These are phyloP conservation scores for Lactuca saligna DNA, from an alignment of 129 eudicot genomes.

Conservation along the genomic window DNA sequence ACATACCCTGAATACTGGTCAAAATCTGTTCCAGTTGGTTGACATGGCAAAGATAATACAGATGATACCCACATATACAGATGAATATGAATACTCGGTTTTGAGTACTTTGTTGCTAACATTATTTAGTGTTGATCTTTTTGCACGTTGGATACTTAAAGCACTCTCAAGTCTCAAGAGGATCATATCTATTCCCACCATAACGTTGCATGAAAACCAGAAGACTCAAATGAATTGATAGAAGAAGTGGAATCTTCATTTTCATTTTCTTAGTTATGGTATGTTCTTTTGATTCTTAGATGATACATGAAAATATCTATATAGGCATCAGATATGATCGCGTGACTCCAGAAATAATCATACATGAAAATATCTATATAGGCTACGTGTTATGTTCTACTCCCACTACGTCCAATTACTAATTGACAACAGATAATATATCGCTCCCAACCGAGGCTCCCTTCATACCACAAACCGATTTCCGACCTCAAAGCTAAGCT, in stretches of 20 bases:
- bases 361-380: too few species aligned
- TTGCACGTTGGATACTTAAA: conserved; percentile 29
- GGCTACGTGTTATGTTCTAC: too few species aligned
- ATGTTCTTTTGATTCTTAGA: neutral
- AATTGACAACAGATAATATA: too few species aligned
- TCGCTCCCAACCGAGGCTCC: too few species aligned
- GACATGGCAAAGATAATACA: conserved; percentile 62
- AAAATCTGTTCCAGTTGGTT: conserved; percentile 51
- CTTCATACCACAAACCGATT: too few species aligned
- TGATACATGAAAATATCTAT: neutral
- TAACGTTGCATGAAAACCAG: conserved; percentile 33
- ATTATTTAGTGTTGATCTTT: neutral
- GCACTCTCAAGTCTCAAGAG: conserved; percentile 37
- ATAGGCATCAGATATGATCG: too few species aligned
- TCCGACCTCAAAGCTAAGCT: too few species aligned
- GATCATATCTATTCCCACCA: conserved; percentile 37
- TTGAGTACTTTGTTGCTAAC: conserved; percentile 2
- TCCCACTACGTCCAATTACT: too few species aligned
- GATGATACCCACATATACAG: conserved; percentile 48
- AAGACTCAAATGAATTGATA: conserved; percentile 34
- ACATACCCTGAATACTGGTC: conserved; percentile 76
- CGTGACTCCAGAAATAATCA: too few species aligned
- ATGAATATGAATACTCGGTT: conserved; percentile 17
- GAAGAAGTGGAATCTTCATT: conserved; percentile 32
- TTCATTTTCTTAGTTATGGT: neutral